Evolutionary conservation across 257 asterid species (phyloP), one percentile per base, ranked within the genome.

Genomic region (Paulownia fortunei): DNA sequence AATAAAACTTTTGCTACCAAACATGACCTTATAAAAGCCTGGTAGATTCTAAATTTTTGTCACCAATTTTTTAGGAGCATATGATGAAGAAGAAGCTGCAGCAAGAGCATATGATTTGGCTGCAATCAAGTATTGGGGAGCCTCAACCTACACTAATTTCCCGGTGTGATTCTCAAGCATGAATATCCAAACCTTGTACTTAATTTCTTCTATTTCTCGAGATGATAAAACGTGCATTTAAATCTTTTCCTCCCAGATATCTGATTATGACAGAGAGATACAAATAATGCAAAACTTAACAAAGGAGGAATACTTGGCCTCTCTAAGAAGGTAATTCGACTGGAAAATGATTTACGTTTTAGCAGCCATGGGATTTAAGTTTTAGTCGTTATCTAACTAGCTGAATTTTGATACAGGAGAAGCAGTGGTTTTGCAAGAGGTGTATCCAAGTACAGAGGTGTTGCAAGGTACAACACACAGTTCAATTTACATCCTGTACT

Each of bases 61-160:
- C 59, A 24, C 16, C 32, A 30, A 42, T 36, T 55, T 61, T 2
- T 26, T 44, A 90, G 96, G 97, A 59, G 97, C 97, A 32, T 92
- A 90, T 80, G 97, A 89, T 85, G 93, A 87, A 77, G 97, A 92
- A 83, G 96, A 87, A 89, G 87, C 92, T 34, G 97, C 97, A 79
- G 97, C 97, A 36, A 90, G 97, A 87, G 96, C 92, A 27, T 92
- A 92, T 84, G 97, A 92, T 86, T 86, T 90, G 82, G 96, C 96
- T 78, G 97, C 96, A 73, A 86, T 89, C 72, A 90, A 92, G 79
- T 92, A 92, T 30, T 92, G 97, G 97, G 97, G 97, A 26, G 81
- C 86, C 51, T 87, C 94, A 72, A 90, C 93, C 49, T 84, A 79
- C 86, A 90, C 93, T 34, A 92, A 91, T 82, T 92, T 92, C 82